A percentile compares a stretch with the other conserved stretches of the same genome.
These are phyloP conservation scores for Babesia bigemina DNA, from an alignment of 169 alveolate species.

Conservation along the genomic window DNA sequence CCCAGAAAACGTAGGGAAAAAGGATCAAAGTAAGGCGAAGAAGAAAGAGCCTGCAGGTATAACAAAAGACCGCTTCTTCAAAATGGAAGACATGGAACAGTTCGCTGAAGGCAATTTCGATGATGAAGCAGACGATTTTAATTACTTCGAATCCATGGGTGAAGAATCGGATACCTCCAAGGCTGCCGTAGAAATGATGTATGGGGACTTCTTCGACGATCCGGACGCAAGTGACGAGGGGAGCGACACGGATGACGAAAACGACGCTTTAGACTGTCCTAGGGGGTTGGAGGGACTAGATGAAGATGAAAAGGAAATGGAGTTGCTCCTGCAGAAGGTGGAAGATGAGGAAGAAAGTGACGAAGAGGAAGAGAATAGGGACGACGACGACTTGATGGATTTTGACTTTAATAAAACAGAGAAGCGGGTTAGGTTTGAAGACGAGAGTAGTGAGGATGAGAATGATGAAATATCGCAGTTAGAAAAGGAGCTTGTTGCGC, in stretches of 20 bases:
- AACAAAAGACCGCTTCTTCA: conserved; percentile 49
- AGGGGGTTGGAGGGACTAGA: conserved; percentile 41
- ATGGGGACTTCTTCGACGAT: conserved; percentile 58
- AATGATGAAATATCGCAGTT: conserved; percentile 56
- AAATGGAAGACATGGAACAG: conserved; percentile 67
- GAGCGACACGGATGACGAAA: conserved; percentile 23
- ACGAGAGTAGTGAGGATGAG: neutral
- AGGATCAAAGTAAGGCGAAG: neutral
- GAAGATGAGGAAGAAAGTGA: conserved; percentile 48
- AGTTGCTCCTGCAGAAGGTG: conserved; percentile 43
- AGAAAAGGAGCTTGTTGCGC: conserved; percentile 76
- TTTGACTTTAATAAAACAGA: neutral
- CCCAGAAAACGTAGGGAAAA: conserved; percentile 10
- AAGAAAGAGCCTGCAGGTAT: neutral
- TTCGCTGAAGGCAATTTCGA: conserved; percentile 51
- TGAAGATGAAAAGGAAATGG: conserved; percentile 59
- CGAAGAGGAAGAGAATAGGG: conserved; percentile 38
- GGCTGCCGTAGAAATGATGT: conserved; percentile 68
- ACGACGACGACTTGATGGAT: conserved; percentile 38
- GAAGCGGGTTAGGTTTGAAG: neutral
- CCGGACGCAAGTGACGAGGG: conserved; percentile 41
- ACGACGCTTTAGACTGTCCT: conserved; percentile 32
- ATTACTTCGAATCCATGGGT: conserved; percentile 68
- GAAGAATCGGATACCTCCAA: conserved; percentile 66
- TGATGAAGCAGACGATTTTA: conserved; percentile 48